Conservation (phyloP, 441 rosid genomes). For the Populus trichocarpa region DNA sequence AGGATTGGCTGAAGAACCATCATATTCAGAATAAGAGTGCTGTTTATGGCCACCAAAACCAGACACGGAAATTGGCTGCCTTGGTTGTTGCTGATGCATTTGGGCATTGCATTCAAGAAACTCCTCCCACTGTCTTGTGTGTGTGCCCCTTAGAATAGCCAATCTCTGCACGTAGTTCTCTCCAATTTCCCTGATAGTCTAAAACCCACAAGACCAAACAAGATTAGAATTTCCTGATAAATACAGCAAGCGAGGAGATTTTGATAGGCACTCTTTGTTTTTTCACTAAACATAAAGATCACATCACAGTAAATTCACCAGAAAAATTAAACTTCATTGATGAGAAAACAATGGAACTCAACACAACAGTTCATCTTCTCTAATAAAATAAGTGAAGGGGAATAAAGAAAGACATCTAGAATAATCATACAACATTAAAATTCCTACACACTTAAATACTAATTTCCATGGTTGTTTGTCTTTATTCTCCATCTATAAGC, state of each 20-base stretch:
- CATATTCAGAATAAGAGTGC: constrained; percentile 61
- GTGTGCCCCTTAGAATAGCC: constrained; percentile 52
- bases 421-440: neutral
- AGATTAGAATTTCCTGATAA: constrained; percentile 25
- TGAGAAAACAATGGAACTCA: neutral
- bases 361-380: neutral
- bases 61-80: constrained; percentile 49
- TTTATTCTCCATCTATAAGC: constrained; percentile 7
- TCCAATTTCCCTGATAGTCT: constrained; percentile 86
- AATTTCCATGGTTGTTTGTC: neutral
- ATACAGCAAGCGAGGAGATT: constrained; percentile 10
- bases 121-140: constrained; percentile 76
- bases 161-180: constrained; percentile 80
- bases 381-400: neutral
- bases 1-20: constrained; percentile 52
- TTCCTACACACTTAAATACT: neutral
- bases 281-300: constrained; percentile 5
- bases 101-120: constrained; percentile 74
- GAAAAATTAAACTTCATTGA: neutral
- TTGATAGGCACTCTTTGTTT: neutral
- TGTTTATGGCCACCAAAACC: constrained; percentile 75
- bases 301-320: neutral
- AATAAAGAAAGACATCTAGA: neutral
- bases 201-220: constrained; percentile 37
- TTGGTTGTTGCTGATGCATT: constrained; percentile 64